These are phyloP conservation scores for Ophiobolus disseminans DNA, from an alignment of 2,329 filamentous ascomycete species.

Conservation along the genomic window DNA sequence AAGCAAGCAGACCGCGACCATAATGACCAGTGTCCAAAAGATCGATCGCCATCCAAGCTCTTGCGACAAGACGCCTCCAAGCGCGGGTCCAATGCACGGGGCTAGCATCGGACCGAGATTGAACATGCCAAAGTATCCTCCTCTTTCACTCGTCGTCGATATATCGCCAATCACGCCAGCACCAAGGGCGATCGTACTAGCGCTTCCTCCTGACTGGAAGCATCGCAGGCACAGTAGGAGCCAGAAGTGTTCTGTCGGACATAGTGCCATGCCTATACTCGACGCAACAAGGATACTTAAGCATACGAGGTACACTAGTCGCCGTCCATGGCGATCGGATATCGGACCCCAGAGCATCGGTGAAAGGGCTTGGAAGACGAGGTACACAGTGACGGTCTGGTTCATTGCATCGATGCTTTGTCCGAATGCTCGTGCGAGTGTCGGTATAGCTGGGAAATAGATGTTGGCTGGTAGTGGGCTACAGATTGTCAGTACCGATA, in stretches of 20 bases:
- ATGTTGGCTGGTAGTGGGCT: conserved; percentile 52
- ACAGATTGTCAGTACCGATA: background rate
- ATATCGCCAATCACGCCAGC: conserved; percentile 77
- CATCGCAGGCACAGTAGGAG: conserved; percentile 44
- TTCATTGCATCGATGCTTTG: conserved; percentile 56
- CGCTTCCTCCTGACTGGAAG: conserved; percentile 50
- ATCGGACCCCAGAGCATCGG: conserved; percentile 61
- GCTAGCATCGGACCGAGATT: conserved; percentile 55
- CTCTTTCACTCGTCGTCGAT: conserved; percentile 71
- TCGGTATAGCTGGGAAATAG: conserved; percentile 48
- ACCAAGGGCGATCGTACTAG: conserved; percentile 62
- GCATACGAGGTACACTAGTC: conserved; percentile 58
- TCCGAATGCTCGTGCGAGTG: conserved; percentile 46
- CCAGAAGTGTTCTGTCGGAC: conserved; percentile 41
- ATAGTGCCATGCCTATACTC: conserved; percentile 44
- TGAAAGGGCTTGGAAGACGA: conserved; percentile 59
- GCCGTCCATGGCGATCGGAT: conserved; percentile 58
- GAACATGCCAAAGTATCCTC: conserved; percentile 74
- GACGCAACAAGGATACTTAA: conserved; percentile 43
- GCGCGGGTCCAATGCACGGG: conserved; percentile 38
- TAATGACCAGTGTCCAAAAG: conserved; percentile 51
- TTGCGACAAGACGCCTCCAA: conserved; percentile 45
- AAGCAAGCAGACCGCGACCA: conserved; percentile 46
- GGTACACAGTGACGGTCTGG: conserved; percentile 59
- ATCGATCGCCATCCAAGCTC: conserved; percentile 46